Base-by-base conservation (phyloP, 2,329 filamentous ascomycete species). In the Cladosporium phlei region DNA sequence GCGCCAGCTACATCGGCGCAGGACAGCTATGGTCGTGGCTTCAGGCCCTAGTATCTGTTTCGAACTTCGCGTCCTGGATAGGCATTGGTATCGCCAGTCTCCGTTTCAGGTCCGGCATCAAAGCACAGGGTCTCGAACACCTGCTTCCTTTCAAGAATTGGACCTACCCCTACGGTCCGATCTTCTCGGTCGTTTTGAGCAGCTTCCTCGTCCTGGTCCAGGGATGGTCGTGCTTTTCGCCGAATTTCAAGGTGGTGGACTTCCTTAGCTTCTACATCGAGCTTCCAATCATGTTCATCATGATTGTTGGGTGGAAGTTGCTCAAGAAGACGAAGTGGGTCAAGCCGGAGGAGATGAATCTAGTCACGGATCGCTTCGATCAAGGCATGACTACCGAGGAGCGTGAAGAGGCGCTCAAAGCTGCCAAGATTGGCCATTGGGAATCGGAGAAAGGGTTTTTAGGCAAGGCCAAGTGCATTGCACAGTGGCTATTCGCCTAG, bases 21-120 rank as follows among this genome's bases (percentile, higher is more conserved):
- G 80, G 81, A 0, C 72, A 83, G 53, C 64, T 84, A 4, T 84
- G 80, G 80, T 75, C 72, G 1, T 84, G 81, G 80, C 64, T 84
- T 14, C 80, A 84, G 58, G 83, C 83, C 48, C 75, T 85, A 35
- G 79, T 85, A 46, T 80, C 80, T 9, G 81, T 85, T 0, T 83
- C 80, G 0, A 84, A 83, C 60, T 81, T 84, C 63, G 66, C 85
- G 4, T 78, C 78, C 39, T 85, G 82, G 80, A 75, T 79, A 54
- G 72, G 77, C 47, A 85, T 85, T 49, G 76, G 79, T 5, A 69
- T 84, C 45, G 76, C 81, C 1, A 83, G 79, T 0, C 65, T 85
- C n/a, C 78, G 82, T 20, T 85, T 85, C 68, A 78, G 82, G 20
- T 65, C 70, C 3, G 82, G 70, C 3, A 65, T 85, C 45, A 68